Evolutionary conservation across 257 asterid genomes (phyloP).

Genomic region (Solanum appendiculatum): DNA sequence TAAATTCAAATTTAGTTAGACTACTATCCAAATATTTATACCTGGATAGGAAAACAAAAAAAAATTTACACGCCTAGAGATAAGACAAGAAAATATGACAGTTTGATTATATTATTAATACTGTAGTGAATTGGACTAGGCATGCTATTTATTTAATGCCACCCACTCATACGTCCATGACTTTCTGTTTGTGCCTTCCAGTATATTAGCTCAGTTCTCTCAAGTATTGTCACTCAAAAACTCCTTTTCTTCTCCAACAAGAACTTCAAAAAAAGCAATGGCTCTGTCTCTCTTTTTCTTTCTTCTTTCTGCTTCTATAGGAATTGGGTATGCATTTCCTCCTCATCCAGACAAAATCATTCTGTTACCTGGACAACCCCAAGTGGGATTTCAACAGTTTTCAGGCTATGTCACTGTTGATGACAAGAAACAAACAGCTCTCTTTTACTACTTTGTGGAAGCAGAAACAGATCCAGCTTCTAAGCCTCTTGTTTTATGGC

Average conservation of each 20-base stretch:
- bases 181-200: conserved; percentile 29
- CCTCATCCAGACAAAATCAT: conserved; percentile 43
- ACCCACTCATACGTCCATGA: conserved; percentile 26
- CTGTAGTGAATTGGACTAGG: conserved; percentile 2
- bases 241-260: neutral
- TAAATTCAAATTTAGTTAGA: neutral
- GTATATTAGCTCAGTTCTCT: conserved; percentile 1
- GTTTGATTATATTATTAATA: conserved; percentile 1
- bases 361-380: conserved; percentile 57
- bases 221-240: neutral
- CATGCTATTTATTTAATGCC: conserved; percentile 34
- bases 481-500: conserved; percentile 68
- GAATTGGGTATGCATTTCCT: conserved; percentile 15
- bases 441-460: conserved; percentile 58
- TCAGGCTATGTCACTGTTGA: conserved; percentile 59
- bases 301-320: conserved; percentile 14
- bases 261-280: conserved; percentile 1
- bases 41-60: neutral
- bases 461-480: conserved; percentile 45
- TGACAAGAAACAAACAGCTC: conserved; percentile 28
- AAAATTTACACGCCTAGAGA: conserved; percentile 7
- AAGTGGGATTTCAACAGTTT: conserved; percentile 45
- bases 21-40: rapidly evolving
- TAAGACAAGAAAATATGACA: conserved; percentile 2
- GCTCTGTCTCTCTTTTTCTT: conserved; percentile 23